Conservation (phyloP, 1,284 basidiomycete genomes). For the Pseudozyma thailandica region DNA sequence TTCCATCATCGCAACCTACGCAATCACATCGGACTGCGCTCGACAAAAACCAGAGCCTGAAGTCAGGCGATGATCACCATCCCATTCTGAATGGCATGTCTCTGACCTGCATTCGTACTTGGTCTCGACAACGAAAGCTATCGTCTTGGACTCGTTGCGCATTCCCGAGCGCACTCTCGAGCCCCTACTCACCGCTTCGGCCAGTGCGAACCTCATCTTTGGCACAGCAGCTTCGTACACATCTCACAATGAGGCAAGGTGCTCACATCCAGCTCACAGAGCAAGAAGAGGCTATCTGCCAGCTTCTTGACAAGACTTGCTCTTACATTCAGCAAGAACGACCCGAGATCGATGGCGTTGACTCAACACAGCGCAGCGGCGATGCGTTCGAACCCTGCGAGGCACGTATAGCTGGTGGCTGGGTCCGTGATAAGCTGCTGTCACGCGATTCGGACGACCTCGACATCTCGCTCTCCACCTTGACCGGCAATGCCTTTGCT, state of each 20-base stretch:
- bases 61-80: constrained; percentile 14
- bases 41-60: neutral
- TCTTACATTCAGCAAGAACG: constrained; percentile 47
- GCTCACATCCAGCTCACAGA: constrained; percentile 44
- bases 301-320: constrained; percentile 60
- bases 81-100: constrained; percentile 31
- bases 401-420: constrained; percentile 79
- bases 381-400: constrained; percentile 35
- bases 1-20: neutral
- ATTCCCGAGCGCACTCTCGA: neutral
- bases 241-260: constrained; percentile 23
- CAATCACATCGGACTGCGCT: neutral
- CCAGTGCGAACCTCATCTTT: neutral
- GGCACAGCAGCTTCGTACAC: constrained; percentile 2
- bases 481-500: constrained; percentile 92
- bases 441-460: constrained; percentile 87
- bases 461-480: constrained; percentile 84
- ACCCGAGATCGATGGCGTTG: constrained; percentile 44
- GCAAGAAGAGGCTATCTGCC: constrained; percentile 54
- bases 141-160: neutral
- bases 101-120: constrained; percentile 25
- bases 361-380: constrained; percentile 30
- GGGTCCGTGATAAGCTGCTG: constrained; percentile 96
- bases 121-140: constrained; percentile 20
- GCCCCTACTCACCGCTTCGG: neutral